Conservation (phyloP, 257 asterid genomes). For the Solanum tarapatanum region DNA sequence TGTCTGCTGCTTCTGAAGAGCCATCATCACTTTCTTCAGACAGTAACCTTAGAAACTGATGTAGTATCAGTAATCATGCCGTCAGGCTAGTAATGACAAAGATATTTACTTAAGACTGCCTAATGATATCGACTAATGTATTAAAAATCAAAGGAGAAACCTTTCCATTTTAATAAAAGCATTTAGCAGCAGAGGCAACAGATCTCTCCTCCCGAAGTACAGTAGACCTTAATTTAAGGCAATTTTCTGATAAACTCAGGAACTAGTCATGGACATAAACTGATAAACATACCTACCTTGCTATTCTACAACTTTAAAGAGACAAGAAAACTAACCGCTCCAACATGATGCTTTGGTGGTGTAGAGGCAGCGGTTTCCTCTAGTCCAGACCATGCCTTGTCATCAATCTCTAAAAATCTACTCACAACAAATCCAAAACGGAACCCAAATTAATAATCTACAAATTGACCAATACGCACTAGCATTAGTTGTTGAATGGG, state of each 20-base stretch:
- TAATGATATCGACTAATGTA: background rate
- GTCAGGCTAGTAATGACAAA: background rate
- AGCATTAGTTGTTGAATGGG: background rate
- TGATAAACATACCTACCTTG: background rate
- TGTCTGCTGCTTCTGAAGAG: constrained; percentile 41
- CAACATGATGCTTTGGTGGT: constrained; percentile 57
- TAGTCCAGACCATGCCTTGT: constrained; percentile 69
- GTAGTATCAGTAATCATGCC: background rate
- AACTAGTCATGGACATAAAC: background rate
- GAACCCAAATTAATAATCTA: background rate
- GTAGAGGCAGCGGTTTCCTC: constrained; percentile 67
- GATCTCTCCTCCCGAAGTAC: background rate
- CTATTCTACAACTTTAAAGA: background rate
- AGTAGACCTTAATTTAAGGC: background rate
- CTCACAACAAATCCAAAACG: background rate
- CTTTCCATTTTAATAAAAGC: background rate
- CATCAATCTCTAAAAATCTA: constrained; percentile 65
- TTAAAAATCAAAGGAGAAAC: background rate
- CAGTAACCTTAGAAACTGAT: constrained; percentile 70
- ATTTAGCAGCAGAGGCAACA: background rate
- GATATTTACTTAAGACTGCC: background rate
- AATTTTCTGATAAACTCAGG: background rate
- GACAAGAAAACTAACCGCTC: constrained; percentile 51
- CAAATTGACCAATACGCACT: background rate
- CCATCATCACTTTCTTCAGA: constrained; percentile 43